A percentile compares a stretch with the other conserved stretches of the same genome.
These are phyloP conservation scores for Stachybotrys echinatus DNA, from an alignment of 2,329 filamentous ascomycete genomes.

Conservation along the genomic window DNA sequence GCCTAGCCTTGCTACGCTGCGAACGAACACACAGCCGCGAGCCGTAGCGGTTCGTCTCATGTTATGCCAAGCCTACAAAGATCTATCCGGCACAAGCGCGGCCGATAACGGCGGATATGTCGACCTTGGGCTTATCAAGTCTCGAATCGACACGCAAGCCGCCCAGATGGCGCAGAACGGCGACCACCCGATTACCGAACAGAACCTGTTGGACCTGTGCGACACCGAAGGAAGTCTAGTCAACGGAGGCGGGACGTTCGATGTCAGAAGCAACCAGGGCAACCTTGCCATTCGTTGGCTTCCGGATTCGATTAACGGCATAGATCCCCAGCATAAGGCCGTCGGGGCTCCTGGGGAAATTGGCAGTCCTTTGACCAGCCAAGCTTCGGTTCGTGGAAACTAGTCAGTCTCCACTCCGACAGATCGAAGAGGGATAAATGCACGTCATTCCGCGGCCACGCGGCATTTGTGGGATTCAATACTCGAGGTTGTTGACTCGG, in stretches of 20 bases:
- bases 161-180: slow-evolving; percentile 7
- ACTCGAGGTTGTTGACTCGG: background rate
- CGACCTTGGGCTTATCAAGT: slow-evolving; percentile 61
- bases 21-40: slow-evolving; percentile 47
- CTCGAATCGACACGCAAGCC: slow-evolving; percentile 54
- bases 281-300: slow-evolving; percentile 44
- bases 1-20: slow-evolving; percentile 20
- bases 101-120: slow-evolving; percentile 60
- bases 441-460: background rate
- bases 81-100: slow-evolving; percentile 33
- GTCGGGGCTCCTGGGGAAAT: slow-evolving; percentile 63
- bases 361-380: slow-evolving; percentile 56
- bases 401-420: slow-evolving; percentile 18
- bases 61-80: slow-evolving; percentile 74
- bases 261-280: slow-evolving; percentile 50
- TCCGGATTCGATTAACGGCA: slow-evolving; percentile 40
- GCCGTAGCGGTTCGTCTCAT: slow-evolving; percentile 66
- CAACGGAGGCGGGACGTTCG: slow-evolving; percentile 89
- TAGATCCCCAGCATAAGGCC: slow-evolving; percentile 33
- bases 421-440: background rate
- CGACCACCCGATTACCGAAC: slow-evolving; percentile 33
- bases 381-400: slow-evolving; percentile 29
- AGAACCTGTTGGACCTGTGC: slow-evolving; percentile 76
- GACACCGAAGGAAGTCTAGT: slow-evolving; percentile 82
- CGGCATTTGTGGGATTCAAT: too few species aligned